Base-by-base conservation (phyloP, 495 filamentous ascomycete genomes). In the Aspergillus affinis region DNA sequence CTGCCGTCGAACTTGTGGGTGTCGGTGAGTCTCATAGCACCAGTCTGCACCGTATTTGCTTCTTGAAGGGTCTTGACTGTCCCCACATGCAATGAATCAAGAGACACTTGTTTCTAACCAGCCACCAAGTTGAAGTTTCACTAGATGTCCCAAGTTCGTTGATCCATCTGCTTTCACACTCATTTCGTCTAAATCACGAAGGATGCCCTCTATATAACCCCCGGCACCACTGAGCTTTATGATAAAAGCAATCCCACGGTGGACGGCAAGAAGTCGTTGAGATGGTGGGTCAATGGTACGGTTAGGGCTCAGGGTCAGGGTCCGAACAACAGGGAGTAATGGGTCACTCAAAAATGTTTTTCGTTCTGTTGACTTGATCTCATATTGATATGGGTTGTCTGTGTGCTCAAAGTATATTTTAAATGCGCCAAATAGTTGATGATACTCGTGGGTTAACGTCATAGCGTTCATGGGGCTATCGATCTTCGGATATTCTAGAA, bases 391-490 rank as follows among this genome's bases (percentile, higher is more conserved):
- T 53, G 12, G 5, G 12, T n/a, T 18, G 23, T 2, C 3, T 15
- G 29, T 29, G 26, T 53, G 20, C 18, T 53, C 51, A n/a, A 53
- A 32, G 23, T 27, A 53, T 27, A 53, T 53, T 19, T 53, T 29
- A 19, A 53, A 32, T 17, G 26, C 51, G 21, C 51, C 51, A 29
- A 53, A 53, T 18, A 53, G n/a, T 29, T 29, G 51, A 36, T 53
- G 51, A 17, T 53, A 53, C 6, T 53, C 18, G 13, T 53, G 51
- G 21, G 29, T 53, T n/a, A 53, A n/a, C n/a, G 51, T 53, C 17
- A 53, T 0, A 23, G 51, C 51, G 26, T 53, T 53, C 29, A 21
- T 53, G 51, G 51, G 51, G 19, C 51, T 53, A 32, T 53, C 21
- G 29, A 53, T 53, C 3, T 32, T 53, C 26, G 26, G 5, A 2